Conservation (phyloP, 495 filamentous ascomycete species). For the Aspergillus sclerotiicarbonarius region DNA sequence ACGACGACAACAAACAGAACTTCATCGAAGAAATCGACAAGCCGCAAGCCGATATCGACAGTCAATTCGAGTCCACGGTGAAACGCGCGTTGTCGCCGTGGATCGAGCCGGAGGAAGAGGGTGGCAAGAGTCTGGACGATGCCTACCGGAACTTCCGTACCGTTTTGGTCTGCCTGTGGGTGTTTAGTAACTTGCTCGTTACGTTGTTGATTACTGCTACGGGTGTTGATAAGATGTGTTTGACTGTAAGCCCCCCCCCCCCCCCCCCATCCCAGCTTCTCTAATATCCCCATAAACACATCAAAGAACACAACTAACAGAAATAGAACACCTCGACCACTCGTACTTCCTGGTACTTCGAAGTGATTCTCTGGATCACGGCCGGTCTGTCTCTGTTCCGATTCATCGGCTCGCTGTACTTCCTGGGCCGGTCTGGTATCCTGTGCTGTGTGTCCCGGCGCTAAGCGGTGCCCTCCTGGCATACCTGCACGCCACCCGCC, state of each 20-base stretch:
- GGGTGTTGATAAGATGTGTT: conserved; percentile 71
- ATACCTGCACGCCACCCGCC: not conserved
- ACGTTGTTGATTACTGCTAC: conserved; percentile 82
- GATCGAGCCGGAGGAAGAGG: conserved; percentile 64
- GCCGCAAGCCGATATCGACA: conserved; percentile 96
- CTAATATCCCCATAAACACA: too few species aligned
- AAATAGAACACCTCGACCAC: conserved; percentile 40
- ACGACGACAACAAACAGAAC: conserved; percentile 73
- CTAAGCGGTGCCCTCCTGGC: not conserved
- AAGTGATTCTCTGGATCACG: conserved; percentile 75
- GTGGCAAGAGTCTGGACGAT: conserved; percentile 84
- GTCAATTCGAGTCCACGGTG: conserved; percentile 92
- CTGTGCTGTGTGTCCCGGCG: conserved; percentile 67
- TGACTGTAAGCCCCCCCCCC: conserved; percentile 61
- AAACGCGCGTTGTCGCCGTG: conserved; percentile 84
- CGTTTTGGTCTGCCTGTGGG: conserved; percentile 82
- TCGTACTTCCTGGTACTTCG: conserved; percentile 76
- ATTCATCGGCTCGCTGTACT: conserved; percentile 80
- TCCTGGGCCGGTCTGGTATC: conserved; percentile 76
- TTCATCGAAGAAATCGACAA: conserved; percentile 95
- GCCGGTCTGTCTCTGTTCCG: conserved; percentile 71
- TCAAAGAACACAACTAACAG: not conserved
- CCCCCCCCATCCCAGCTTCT: not conserved
- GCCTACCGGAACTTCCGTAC: conserved; percentile 98
- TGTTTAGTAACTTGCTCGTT: conserved; percentile 86